Evolutionary conservation across 495 filamentous ascomycete genomes (phyloP).

Genomic region (Penicillium nucicola): DNA sequence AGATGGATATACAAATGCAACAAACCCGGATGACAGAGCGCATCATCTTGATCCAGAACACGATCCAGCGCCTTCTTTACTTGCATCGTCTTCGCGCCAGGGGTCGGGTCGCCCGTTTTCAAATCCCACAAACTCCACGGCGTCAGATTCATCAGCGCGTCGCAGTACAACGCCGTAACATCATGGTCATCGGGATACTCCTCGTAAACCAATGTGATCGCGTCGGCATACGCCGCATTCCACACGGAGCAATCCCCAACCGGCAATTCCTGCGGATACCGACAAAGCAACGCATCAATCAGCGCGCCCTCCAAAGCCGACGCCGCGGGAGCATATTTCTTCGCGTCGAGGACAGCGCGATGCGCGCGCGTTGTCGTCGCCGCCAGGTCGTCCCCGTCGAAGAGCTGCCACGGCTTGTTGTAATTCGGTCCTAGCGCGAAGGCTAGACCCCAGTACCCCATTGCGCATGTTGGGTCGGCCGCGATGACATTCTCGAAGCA

Average conservation of each 20-base stretch:
- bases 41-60: constrained; percentile 40
- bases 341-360: constrained; percentile 40
- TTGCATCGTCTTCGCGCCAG: constrained; percentile 54
- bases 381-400: constrained; percentile 56
- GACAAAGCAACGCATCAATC: constrained; percentile 50
- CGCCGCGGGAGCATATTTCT: constrained; percentile 20
- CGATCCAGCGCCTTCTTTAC: constrained; percentile 53
- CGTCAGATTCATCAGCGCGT: constrained; percentile 66
- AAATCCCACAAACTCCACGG: constrained; percentile 69
- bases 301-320: constrained; percentile 53
- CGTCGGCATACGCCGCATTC: constrained; percentile 57
- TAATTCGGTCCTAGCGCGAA: constrained; percentile 68
- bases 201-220: constrained; percentile 56
- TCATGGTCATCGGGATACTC: constrained; percentile 56
- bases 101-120: constrained; percentile 50
- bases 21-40: constrained; percentile 56
- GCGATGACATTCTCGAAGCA: constrained; percentile 60
- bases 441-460: constrained; percentile 68
- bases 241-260: constrained; percentile 45
- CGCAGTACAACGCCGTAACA: constrained; percentile 59
- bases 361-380: constrained; percentile 43
- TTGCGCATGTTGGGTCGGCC: constrained; percentile 50
- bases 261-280: constrained; percentile 48
- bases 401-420: constrained; percentile 69
- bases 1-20: constrained; percentile 71